Conservation (phyloP, 768 basidiomycete genomes). For the Pholiota conissans region DNA sequence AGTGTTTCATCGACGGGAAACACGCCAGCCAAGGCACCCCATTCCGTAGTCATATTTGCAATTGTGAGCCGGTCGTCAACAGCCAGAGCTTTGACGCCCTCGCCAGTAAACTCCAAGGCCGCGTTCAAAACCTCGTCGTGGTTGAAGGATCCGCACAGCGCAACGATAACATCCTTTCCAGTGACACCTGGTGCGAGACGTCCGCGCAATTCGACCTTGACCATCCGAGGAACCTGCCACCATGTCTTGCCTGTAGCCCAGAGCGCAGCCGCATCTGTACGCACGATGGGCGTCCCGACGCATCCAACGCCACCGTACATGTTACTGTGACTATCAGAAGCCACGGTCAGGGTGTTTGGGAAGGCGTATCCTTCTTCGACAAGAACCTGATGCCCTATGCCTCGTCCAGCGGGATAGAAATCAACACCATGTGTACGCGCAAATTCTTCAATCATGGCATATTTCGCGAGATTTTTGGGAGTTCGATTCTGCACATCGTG, state of each 20-base stretch:
- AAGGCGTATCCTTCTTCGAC: slow-evolving; percentile 99
- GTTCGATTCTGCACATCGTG: slow-evolving; percentile 98
- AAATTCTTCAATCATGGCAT: slow-evolving; percentile 88
- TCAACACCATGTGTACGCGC: slow-evolving; percentile 84
- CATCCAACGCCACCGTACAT: slow-evolving; percentile 99
- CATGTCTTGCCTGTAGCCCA: slow-evolving; percentile 99
- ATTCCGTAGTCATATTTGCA: slow-evolving; percentile 99
- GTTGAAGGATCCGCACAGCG: slow-evolving; percentile 94
- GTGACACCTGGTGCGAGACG: slow-evolving; percentile 85
- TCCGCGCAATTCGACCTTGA: slow-evolving; percentile 90
- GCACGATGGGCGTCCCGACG: slow-evolving; percentile 95
- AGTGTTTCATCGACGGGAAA: slow-evolving; percentile 90
- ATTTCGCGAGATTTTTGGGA: slow-evolving; percentile 87
- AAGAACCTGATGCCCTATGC: slow-evolving; percentile 97
- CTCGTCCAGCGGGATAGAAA: slow-evolving; percentile 96
- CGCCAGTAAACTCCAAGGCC: slow-evolving; percentile 94
- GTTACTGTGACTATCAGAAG: slow-evolving; percentile 95
- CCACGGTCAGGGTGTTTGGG: slow-evolving; percentile 92
- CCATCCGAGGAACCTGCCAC: slow-evolving; percentile 99
- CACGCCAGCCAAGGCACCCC: slow-evolving; percentile 95
- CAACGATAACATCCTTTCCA: slow-evolving; percentile 98
- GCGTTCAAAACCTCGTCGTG: slow-evolving; percentile 95
- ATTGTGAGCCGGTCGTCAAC: slow-evolving; percentile 96
- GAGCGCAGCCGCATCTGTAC: slow-evolving; percentile 91
- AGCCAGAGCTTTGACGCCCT: slow-evolving; percentile 73